A percentile compares a stretch with the other conserved stretches of the same genome.
These are phyloP conservation scores for Melampsora larici-populina DNA, from an alignment of 1,284 basidiomycete genomes.

Conservation along the genomic window DNA sequence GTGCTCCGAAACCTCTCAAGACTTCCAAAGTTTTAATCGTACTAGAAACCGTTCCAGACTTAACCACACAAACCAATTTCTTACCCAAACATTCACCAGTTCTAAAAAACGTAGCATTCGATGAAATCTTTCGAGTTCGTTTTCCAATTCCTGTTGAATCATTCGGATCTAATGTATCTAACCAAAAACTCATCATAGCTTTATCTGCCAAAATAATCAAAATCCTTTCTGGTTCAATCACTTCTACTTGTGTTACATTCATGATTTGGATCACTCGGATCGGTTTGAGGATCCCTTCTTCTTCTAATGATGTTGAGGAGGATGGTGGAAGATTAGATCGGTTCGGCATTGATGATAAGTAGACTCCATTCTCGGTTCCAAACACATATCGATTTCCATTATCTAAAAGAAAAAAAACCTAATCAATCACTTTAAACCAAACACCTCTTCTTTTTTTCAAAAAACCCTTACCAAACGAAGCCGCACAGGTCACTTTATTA, in stretches of 20 bases:
- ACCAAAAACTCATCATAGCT: constrained; percentile 84
- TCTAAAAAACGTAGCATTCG: constrained; percentile 97
- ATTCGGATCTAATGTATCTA: constrained; percentile 84
- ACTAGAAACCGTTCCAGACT: constrained; percentile 86
- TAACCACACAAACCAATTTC: constrained; percentile 96
- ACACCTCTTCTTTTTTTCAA: too few species aligned
- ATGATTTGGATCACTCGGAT: constrained; percentile 82
- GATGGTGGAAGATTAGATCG: constrained; percentile 60
- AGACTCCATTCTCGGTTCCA: constrained; percentile 94
- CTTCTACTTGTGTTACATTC: constrained; percentile 91
- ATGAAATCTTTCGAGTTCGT: constrained; percentile 89
- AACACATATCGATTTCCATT: constrained; percentile 80
- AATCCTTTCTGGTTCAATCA: constrained; percentile 92
- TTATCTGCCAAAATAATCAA: constrained; percentile 80
- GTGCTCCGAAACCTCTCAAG: constrained; percentile 64
- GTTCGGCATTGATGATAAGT: constrained; percentile 78
- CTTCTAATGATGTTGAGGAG: too few species aligned
- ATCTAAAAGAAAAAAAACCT: constrained; percentile 2
- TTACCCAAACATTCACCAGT: constrained; percentile 86
- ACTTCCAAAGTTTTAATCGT: constrained; percentile 96
- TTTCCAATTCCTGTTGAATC: constrained; percentile 88
- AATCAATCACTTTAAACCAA: too few species aligned
- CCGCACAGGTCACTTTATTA: constrained; percentile 64
- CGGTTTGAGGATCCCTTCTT: constrained; percentile 60
- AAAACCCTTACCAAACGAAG: constrained; percentile 9